A percentile compares a stretch with the other conserved stretches of the same genome.
These are phyloP conservation scores for Aspergillus pseudotamarii DNA, from an alignment of 2,329 filamentous ascomycete species.

Conservation along the genomic window DNA sequence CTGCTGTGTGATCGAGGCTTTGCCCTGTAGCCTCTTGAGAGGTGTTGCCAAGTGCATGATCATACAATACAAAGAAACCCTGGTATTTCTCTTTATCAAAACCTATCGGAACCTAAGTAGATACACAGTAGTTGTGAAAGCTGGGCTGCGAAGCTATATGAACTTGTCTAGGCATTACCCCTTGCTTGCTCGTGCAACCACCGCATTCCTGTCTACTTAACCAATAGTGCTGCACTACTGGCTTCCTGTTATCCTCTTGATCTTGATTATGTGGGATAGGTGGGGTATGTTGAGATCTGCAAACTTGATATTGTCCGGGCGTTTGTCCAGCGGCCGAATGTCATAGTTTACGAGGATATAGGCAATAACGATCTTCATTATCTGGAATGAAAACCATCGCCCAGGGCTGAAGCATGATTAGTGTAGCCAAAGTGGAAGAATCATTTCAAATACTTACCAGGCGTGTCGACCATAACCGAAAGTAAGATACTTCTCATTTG, in stretches of 20 bases:
- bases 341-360: neutral
- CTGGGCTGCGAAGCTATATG: neutral
- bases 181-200: neutral
- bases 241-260: neutral
- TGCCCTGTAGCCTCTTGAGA: neutral
- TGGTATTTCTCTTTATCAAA: neutral
- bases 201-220: neutral
- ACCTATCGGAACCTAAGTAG: neutral
- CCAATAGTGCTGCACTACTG: no score
- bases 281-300: neutral
- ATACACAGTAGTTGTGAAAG: accelerated
- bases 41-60: neutral
- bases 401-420: neutral
- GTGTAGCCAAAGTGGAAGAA: neutral
- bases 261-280: neutral
- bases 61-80: neutral
- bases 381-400: neutral
- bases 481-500: neutral
- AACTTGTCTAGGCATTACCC: neutral
- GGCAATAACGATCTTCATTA: neutral
- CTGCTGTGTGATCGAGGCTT: neutral
- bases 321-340: neutral
- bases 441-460: neutral
- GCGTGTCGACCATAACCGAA: neutral
- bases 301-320: neutral